Evolutionary conservation across 805 yeast genomes (phyloP), one percentile per base, ranked within the genome.

Genomic region (Metschnikowia similis): DNA sequence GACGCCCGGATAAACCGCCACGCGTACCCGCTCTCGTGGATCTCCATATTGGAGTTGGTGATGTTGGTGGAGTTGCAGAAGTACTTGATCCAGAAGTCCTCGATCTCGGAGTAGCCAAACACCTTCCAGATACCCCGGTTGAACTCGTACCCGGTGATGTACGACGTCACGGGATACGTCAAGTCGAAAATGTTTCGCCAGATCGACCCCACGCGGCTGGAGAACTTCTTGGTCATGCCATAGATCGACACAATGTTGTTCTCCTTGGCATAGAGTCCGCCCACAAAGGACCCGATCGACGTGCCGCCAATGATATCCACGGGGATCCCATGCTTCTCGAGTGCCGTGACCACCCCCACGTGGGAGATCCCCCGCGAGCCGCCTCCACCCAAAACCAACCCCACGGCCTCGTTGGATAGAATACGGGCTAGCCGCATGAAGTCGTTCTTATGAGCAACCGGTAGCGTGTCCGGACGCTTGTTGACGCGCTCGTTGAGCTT

Each of bases 111-210:
- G 55, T 89, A 92, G 0, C 98, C 97, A 70, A 92, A 87, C 0
- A 89, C 82, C 66, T 94, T 92, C 97, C 97, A 94, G n/a, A 92
- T 82, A 45, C 99, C 98, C 57, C 98, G 76, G 66, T 92, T 92
- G 67, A 92, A 92, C 66, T 90, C 98, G 66, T 94, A 96, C 0
- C 99, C 99, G 1, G 99, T 94, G 9, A 96, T 87, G 63, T 95
- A 92, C 0, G 97, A 86, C 0, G 97, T 90, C 1, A 89, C 84
- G 0, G 99, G 99, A 66, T 91, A 87, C 0, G 99, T 92, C 59
- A 94, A 67, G 64, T 92, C 99, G 30, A 87, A 69, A 2, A 85
- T 52, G 61, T 87, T 81, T 58, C 97, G 75, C 99, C 99, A 92
- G 3, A 87, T 52, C 2, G 96, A 86, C 0, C 92, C 81, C 54